Conservation (phyloP, 2,329 filamentous ascomycete species). For the Daldinia sp. region DNA sequence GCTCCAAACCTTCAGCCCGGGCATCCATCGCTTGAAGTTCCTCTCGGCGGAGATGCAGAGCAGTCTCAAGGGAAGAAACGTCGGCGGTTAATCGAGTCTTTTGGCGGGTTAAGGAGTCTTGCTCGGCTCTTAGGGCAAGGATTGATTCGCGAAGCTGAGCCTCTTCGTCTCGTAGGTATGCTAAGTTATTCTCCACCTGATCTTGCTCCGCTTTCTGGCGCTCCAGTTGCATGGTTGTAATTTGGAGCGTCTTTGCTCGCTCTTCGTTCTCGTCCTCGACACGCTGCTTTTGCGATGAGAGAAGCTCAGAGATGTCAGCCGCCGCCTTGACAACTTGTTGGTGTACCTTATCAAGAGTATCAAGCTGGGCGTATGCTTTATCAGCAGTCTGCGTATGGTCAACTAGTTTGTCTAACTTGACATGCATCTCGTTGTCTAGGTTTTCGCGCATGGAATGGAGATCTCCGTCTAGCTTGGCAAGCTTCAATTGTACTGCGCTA, state of each 20-base stretch:
- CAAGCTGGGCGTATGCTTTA: slow-evolving; percentile 77
- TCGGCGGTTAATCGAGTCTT: slow-evolving; percentile 85
- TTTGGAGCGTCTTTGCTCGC: slow-evolving; percentile 80
- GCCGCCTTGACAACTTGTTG: slow-evolving; percentile 86
- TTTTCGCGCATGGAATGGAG: slow-evolving; percentile 46
- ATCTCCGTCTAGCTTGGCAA: slow-evolving; percentile 38
- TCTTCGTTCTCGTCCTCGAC: slow-evolving; percentile 81
- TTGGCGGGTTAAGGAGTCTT: slow-evolving; percentile 78
- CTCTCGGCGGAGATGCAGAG: slow-evolving; percentile 85
- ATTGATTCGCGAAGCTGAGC: slow-evolving; percentile 63
- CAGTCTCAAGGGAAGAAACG: slow-evolving; percentile 89
- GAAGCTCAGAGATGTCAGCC: slow-evolving; percentile 82
- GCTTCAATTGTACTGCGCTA: slow-evolving; percentile 32
- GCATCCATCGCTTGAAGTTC: slow-evolving; percentile 91
- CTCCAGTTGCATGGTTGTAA: slow-evolving; percentile 82
- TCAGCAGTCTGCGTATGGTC: slow-evolving; percentile 71
- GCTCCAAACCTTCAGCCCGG: slow-evolving; percentile 87
- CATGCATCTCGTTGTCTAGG: slow-evolving; percentile 39
- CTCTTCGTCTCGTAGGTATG: slow-evolving; percentile 60
- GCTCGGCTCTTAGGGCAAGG: slow-evolving; percentile 68
- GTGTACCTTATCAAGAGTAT: slow-evolving; percentile 88
- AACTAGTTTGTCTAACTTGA: slow-evolving; percentile 61
- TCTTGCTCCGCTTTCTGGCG: slow-evolving; percentile 68
- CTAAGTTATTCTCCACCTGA: slow-evolving; percentile 65
- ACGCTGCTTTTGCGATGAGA: slow-evolving; percentile 77